These are phyloP conservation scores for Curvularia verruculosa DNA, from an alignment of 2,329 filamentous ascomycete genomes.

Conservation along the genomic window DNA sequence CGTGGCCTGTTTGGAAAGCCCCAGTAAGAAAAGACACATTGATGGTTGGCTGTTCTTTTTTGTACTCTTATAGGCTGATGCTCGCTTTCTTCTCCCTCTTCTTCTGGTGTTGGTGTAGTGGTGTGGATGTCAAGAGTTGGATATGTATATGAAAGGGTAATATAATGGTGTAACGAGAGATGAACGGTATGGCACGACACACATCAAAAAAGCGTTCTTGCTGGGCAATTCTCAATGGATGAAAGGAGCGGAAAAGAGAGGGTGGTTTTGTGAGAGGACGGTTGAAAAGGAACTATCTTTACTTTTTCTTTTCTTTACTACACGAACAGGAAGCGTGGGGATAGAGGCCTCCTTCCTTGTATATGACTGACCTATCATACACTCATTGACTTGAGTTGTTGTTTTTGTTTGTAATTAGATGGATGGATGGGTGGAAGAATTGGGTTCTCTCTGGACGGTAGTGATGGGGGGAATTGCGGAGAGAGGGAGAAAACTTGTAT, in stretches of 20 bases:
- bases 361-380: slow-evolving; percentile 14
- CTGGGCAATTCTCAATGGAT: slow-evolving; percentile 3
- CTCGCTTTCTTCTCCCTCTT: not conserved
- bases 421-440: slow-evolving; percentile 5
- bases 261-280: not conserved
- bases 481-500: not conserved
- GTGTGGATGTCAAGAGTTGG: not conserved
- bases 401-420: slow-evolving; percentile 9
- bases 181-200: not conserved
- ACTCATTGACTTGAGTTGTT: slow-evolving; percentile 12
- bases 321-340: not conserved
- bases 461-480: not conserved
- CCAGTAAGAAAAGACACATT: slow-evolving; percentile 20
- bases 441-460: slow-evolving; percentile 1
- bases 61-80: not conserved
- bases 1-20: slow-evolving; percentile 45
- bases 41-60: not conserved
- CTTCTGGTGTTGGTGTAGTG: not conserved
- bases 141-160: not conserved
- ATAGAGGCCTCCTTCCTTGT: not conserved
- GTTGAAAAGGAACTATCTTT: not conserved
- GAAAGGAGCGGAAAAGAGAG: not conserved
- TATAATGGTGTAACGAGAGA: not conserved
- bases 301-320: not conserved
- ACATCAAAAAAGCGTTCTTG: not conserved